Evolutionary conservation across 495 filamentous ascomycete genomes (phyloP).

Genomic region (Tetracladium setigerum): DNA sequence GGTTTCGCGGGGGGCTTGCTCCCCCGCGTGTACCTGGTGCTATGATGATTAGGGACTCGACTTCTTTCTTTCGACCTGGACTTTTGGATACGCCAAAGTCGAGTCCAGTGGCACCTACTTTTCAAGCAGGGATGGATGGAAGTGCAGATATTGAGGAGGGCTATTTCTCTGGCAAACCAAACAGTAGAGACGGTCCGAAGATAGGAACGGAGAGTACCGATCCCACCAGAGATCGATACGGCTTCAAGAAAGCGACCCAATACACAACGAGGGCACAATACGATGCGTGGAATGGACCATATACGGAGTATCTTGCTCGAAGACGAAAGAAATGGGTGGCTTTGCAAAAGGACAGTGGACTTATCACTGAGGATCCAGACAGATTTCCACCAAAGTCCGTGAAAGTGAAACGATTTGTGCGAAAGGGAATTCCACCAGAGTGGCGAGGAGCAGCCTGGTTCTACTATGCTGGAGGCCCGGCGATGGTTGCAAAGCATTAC

Average conservation of each 20-base stretch:
- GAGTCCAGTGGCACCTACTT: not conserved
- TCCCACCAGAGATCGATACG: constrained; percentile 67
- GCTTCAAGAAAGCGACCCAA: constrained; percentile 82
- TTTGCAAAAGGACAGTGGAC: constrained; percentile 66
- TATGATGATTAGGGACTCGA: constrained; percentile 29
- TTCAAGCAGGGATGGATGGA: constrained; percentile 14
- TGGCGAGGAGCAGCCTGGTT: constrained; percentile 95
- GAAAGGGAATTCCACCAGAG: constrained; percentile 93
- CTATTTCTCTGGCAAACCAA: constrained; percentile 17
- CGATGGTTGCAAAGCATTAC: constrained; percentile 60
- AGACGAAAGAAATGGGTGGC: constrained; percentile 74
- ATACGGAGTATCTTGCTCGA: constrained; percentile 59
- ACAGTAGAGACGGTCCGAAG: constrained; percentile 4
- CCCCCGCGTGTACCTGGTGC: not conserved
- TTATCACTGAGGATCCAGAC: constrained; percentile 62
- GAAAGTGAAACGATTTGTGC: constrained; percentile 81
- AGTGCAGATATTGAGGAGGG: constrained; percentile 18
- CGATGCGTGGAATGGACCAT: constrained; percentile 69
- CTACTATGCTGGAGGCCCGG: constrained; percentile 88
- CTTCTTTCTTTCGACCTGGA: constrained; percentile 23
- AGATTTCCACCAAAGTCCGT: constrained; percentile 71
- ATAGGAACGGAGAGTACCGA: constrained; percentile 7
- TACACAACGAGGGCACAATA: constrained; percentile 71
- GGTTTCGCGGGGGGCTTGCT: constrained; percentile 8
- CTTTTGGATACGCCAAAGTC: constrained; percentile 18